Evolutionary conservation across 805 yeast genomes (phyloP), one percentile per base, ranked within the genome.

Genomic region (Ogataea sp.): DNA sequence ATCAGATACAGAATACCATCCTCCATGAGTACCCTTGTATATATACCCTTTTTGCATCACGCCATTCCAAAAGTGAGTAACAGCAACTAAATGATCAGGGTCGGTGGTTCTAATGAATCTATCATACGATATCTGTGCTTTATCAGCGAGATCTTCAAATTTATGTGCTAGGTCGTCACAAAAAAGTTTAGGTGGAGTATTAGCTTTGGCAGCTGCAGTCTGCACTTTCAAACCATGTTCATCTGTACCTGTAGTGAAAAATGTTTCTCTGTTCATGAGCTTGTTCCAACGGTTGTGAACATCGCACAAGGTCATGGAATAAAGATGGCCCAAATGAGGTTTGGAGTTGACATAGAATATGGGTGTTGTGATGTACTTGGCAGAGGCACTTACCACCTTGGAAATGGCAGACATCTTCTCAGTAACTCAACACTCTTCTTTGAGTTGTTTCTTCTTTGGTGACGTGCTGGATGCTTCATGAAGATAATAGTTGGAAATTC

Each of bases 171-270:
- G 71, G 13, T 61, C 61, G 54, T 90, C 95, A 18, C 88, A 94
- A 50, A 89, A 83, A 33, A 58, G 53, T 51, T 80, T 71, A 1
- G 96, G 86, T 1, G 63, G 62, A n/a, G 58, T 55, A 0, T 69
- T 68, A 6, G 53, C 52, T 11, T 67, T 70, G 41, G 65, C 67
- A 24, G 64, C 66, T 0, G 94, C 97, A n/a, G 74, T 68, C 50
- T 86, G 95, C 24, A 90, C 90, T 64, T 93, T 93, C 39, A 88
- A 62, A 0, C 98, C 98, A 58, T 93, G 98, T 59, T 93, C 98
- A 58, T 93, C 98, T 0, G 97, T 89, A 0, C 98, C 98, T 0
- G 97, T 93, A 6, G 85, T 74, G 52, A 89, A 72, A 43, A 64
- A 72, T 0, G 74, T 59, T 4, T 62, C 54, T 2, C 71, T 61